These are phyloP conservation scores for Globomyces pollinis-pini DNA, from an alignment of 192 early-diverging fungal species.

Conservation along the genomic window DNA sequence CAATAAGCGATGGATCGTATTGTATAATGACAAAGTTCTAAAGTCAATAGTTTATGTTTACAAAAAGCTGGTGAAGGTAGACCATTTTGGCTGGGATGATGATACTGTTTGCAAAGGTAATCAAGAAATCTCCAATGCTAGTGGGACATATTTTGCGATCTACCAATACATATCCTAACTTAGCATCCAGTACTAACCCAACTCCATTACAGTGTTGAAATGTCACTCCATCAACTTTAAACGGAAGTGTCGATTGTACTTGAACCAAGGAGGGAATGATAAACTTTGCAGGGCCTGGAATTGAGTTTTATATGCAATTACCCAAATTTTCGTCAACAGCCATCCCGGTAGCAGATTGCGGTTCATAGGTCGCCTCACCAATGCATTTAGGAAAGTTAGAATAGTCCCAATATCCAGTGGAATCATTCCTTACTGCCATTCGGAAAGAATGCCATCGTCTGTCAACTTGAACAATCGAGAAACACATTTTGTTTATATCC, in stretches of 20 bases:
- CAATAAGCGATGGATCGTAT: slow-evolving; percentile 67
- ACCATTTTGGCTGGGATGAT: slow-evolving; percentile 75
- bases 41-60: no score
- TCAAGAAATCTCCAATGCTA: slow-evolving; percentile 68
- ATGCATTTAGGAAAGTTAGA: slow-evolving; percentile 50
- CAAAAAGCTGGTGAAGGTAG: slow-evolving; percentile 76
- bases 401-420: slow-evolving; percentile 73
- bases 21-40: slow-evolving; percentile 79
- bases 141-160: slow-evolving; percentile 71
- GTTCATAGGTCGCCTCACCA: slow-evolving; percentile 40
- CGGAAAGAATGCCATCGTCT: slow-evolving; percentile 34
- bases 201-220: slow-evolving; percentile 41
- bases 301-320: no score
- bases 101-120: slow-evolving; percentile 77
- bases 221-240: slow-evolving; percentile 51
- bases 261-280: slow-evolving; percentile 75
- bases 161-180: slow-evolving; percentile 68
- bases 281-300: slow-evolving; percentile 54
- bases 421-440: slow-evolving; percentile 51
- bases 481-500: slow-evolving; percentile 34
- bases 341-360: slow-evolving; percentile 66
- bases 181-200: slow-evolving; percentile 45
- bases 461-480: slow-evolving; percentile 31
- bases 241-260: slow-evolving; percentile 66
- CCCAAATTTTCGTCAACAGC: slow-evolving; percentile 54